phyloP scores from a whole-genome alignment of 2,329 filamentous ascomycete species.

The Colletotrichum liaoningense region DNA sequence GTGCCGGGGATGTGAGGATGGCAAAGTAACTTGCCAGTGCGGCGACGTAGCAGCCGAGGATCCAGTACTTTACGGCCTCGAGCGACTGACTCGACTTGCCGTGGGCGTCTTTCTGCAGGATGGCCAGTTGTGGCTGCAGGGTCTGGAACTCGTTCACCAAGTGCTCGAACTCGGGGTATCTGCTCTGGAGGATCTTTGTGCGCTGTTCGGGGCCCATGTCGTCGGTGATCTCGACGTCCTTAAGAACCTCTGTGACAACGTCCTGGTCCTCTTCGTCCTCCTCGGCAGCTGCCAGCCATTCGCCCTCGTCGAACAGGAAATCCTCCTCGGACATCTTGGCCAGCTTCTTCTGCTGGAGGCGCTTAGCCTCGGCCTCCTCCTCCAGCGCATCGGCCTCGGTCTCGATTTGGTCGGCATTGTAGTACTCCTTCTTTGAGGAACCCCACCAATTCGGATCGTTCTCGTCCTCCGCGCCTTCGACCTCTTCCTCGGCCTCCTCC shows the following conservation, averaged over 20 bases:
- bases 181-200: constrained; percentile 77
- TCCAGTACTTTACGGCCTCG: constrained; percentile 79
- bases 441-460: constrained; percentile 83
- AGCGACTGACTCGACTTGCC: constrained; percentile 63
- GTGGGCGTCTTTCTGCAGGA: constrained; percentile 69
- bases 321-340: constrained; percentile 90
- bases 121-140: constrained; percentile 74
- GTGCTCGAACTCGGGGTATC: constrained; percentile 93
- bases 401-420: constrained; percentile 82
- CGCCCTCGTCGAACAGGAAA: constrained; percentile 90
- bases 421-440: constrained; percentile 88
- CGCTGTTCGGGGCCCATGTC: constrained; percentile 82
- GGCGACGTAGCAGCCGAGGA: constrained; percentile 87
- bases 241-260: constrained; percentile 87
- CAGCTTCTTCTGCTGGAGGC: constrained; percentile 91
- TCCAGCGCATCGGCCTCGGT: constrained; percentile 80
- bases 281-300: constrained; percentile 75
- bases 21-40: constrained; percentile 94
- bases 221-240: constrained; percentile 83
- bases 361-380: constrained; percentile 90
- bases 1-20: constrained; percentile 83
- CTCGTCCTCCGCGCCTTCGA: constrained; percentile 64
- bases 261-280: constrained; percentile 64
- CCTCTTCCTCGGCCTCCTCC: constrained; percentile 50
- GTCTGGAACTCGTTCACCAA: constrained; percentile 82